phyloP scores from a whole-genome alignment of 768 basidiomycete species.

The Rhizopogon rudus region DNA sequence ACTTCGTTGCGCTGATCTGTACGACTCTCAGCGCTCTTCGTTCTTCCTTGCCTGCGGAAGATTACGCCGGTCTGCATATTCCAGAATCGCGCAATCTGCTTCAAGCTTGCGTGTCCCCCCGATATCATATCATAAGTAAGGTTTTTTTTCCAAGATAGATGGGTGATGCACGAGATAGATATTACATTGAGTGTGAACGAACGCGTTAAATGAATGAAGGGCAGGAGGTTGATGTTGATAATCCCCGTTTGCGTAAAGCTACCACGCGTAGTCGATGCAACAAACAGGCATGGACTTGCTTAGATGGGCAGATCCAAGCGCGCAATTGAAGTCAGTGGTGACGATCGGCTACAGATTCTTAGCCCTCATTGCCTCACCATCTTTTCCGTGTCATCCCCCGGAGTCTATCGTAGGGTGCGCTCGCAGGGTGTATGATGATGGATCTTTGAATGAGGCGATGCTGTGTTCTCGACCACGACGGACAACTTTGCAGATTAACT shows the following conservation, averaged over 20 bases:
- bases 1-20: no score
- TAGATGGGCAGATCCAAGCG: not conserved
- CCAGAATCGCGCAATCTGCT: no score
- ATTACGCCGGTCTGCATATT: no score
- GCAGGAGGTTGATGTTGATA: not conserved
- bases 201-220: not conserved
- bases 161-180: not conserved
- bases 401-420: not conserved
- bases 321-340: not conserved
- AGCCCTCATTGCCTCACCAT: not conserved
- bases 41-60: no score
- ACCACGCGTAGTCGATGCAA: not conserved
- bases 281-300: not conserved
- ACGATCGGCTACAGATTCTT: not conserved
- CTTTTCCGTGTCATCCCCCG: not conserved
- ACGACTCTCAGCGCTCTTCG: no score
- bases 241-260: not conserved
- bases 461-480: not conserved
- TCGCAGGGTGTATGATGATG: not conserved
- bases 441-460: constrained; percentile 1
- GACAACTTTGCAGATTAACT: not conserved
- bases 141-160: not conserved
- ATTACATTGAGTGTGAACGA: not conserved
- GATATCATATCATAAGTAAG: no score
- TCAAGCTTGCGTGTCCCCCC: no score